Base-by-base conservation (phyloP, 129 eudicot genomes). In the Oenanthe sinensis region DNA sequence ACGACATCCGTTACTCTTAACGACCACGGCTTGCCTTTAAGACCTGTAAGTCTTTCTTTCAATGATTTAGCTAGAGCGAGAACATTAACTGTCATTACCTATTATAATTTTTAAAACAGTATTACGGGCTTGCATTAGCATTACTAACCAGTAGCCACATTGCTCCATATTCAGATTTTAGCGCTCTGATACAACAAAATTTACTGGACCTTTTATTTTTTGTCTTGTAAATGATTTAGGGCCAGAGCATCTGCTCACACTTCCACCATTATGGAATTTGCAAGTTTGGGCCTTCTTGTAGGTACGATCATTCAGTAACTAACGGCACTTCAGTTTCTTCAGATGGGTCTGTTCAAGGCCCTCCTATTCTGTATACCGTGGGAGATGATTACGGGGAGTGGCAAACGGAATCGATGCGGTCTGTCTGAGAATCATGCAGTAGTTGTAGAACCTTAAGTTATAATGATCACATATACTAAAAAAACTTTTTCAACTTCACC, bases 221-320 rank as follows among this genome's bases (percentile, higher is more conserved):
- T 46, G 30, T 78, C 77, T 55, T 52, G 60, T 65, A 3, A 72
- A 45, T 11, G 52, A 26, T 72, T 14, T 86, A 93, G 98, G 98
- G 86, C 73, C 93, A 93, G 86, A 86, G 82, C 78, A 77, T 88
- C 77, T 93, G 98, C 81, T 83, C 96, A 60, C 85, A 91, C 84
- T 93, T 88, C 86, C 88, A 81, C 80, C 91, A 90, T 39, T 93
- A 86, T 75, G 97, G 97, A 9, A 91, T 89, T 75, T 93, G 98
- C 96, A 93, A 93, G 87, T 93, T 74, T 26, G 97, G 98, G 81
- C 96, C 98, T 75, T 87, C 90, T 68, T 91, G 98, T 85, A 89
- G 86, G 77, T 91, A 85, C 50, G 92, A 91, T 79, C 97, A 91
- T 84, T 92, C 97, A 28, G 87, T 82, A 79, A 83, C 86, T 70